phyloP scores from a whole-genome alignment of 495 filamentous ascomycete species.

The Apodospora peruviana region DNA sequence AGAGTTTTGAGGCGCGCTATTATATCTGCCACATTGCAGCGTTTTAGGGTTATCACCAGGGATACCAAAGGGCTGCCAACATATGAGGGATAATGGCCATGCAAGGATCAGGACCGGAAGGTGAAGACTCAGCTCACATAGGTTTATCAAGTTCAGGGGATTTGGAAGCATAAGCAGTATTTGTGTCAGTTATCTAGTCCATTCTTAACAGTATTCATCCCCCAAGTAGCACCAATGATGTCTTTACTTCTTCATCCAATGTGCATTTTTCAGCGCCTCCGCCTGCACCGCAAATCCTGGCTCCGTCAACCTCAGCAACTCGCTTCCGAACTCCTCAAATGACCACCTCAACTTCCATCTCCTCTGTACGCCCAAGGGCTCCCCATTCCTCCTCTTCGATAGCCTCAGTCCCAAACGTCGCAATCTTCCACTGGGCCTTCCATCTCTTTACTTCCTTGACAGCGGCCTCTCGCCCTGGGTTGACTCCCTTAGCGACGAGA shows the following conservation, averaged over 20 bases:
- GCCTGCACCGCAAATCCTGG: constrained; percentile 38
- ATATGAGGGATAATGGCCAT: no score
- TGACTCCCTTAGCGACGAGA: constrained; percentile 46
- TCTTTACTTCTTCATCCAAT: constrained; percentile 19
- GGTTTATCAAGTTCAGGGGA: no score
- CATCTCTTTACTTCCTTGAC: constrained; percentile 31
- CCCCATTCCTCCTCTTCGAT: constrained; percentile 12
- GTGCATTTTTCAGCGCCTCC: constrained; percentile 32
- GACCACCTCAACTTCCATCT: constrained; percentile 23
- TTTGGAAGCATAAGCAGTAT: no score
- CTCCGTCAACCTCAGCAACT: constrained; percentile 29
- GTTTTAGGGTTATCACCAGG: no score
- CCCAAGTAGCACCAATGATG: no score
- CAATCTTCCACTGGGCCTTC: constrained; percentile 39
- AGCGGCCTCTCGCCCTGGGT: constrained; percentile 26
- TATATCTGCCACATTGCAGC: no score
- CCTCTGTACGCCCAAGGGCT: neutral
- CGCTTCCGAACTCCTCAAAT: constrained; percentile 37
- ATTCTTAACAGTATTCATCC: no score
- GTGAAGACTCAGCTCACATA: no score
- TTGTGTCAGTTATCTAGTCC: no score
- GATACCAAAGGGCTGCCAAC: no score
- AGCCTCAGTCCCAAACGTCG: constrained; percentile 40
- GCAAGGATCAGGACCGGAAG: no score
- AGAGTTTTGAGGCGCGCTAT: no score